Conservation (phyloP, 345 rosid species). For the Aethionema arabicum region DNA sequence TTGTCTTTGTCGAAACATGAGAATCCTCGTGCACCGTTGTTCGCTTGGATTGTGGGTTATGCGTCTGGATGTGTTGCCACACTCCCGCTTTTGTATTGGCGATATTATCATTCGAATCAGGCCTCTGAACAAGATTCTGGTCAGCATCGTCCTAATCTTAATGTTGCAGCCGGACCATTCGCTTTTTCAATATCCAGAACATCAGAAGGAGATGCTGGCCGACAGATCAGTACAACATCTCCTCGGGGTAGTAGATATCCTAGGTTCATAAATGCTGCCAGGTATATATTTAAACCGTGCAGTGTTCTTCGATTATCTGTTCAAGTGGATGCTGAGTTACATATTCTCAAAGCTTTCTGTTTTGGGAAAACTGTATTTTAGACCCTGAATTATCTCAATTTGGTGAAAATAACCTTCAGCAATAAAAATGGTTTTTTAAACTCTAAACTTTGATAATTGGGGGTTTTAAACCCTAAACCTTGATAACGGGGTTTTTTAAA, state of each 20-base stretch:
- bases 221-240: conserved; percentile 42
- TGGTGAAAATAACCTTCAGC: too few species aligned
- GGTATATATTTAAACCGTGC: conserved; percentile 40
- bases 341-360: conserved; percentile 4
- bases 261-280: conserved; percentile 53
- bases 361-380: too few species aligned
- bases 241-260: conserved; percentile 58
- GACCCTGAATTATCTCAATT: too few species aligned
- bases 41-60: conserved; percentile 89
- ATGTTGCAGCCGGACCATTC: conserved; percentile 71
- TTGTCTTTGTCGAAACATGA: conserved; percentile 76
- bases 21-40: conserved; percentile 73
- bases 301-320: conserved; percentile 1
- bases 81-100: conserved; percentile 90
- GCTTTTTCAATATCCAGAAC: conserved; percentile 68
- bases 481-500: too few species aligned
- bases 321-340: not conserved
- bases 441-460: too few species aligned
- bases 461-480: too few species aligned
- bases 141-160: conserved; percentile 67
- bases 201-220: conserved; percentile 72
- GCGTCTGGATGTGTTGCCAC: conserved; percentile 87
- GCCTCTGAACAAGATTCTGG: conserved; percentile 60
- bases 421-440: too few species aligned
- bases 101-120: conserved; percentile 70